Conservation (phyloP, 352 stramenopile genomes). For the Phytophthora rubi region DNA sequence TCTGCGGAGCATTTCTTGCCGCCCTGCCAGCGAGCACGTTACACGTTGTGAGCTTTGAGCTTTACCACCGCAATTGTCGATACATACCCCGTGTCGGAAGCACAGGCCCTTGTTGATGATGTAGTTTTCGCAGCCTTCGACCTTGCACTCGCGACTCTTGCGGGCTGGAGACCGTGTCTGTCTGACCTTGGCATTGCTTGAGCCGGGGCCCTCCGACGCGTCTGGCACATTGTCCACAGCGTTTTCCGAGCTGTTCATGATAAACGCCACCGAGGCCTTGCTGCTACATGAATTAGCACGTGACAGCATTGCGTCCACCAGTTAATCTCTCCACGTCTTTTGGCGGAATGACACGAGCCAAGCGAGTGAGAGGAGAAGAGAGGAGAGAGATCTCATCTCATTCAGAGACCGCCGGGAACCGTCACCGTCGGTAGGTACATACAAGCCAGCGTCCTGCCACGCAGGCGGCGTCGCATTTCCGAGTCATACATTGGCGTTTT, state of each 20-base stretch:
- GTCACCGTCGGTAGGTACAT: slow-evolving; percentile 16
- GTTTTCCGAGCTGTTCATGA: slow-evolving; percentile 28
- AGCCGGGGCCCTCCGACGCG: not conserved
- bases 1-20: slow-evolving; percentile 45
- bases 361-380: not conserved
- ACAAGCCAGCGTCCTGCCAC: not conserved
- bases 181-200: not conserved
- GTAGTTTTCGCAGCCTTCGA: slow-evolving; percentile 52
- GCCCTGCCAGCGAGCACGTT: slow-evolving; percentile 25
- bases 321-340: slow-evolving; percentile 6
- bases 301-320: slow-evolving; percentile 10
- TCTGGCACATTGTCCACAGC: slow-evolving; percentile 1
- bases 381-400: slow-evolving; percentile 6
- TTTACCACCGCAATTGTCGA: slow-evolving; percentile 15
- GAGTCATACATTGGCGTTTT: slow-evolving; percentile 31
- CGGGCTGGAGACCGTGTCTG: slow-evolving; percentile 9
- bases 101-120: slow-evolving; percentile 56
- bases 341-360: slow-evolving; percentile 13
- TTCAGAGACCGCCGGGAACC: slow-evolving; percentile 14
- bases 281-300: not conserved
- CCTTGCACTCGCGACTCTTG: slow-evolving; percentile 37
- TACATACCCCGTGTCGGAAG: slow-evolving; percentile 50
- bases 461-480: slow-evolving; percentile 8
- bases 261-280: slow-evolving; percentile 29
- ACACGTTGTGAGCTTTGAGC: slow-evolving; percentile 1